Base-by-base conservation (phyloP, 352 stramenopile species). In the Hyaloperonospora brassicae region DNA sequence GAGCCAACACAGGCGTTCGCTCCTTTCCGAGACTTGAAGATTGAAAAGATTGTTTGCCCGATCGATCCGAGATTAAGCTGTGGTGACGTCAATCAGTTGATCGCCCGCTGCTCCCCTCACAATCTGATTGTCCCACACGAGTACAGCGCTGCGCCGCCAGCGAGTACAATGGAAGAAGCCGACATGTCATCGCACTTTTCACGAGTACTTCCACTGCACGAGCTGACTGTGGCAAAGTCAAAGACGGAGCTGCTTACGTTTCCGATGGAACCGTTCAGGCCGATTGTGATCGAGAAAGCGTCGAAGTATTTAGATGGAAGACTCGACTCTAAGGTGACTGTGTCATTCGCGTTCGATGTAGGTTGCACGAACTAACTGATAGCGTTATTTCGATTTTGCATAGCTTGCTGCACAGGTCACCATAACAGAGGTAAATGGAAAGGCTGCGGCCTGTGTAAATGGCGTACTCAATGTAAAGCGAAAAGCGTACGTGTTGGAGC, bases 281-380 rank as follows among this genome's bases (percentile, higher is more conserved):
- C 84, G 0, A 72, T 91, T 36, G 44, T 78, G 24, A 62, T 94
- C 1, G 78, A 87, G 39, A 87, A 87, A 46, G 48, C 75, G 4
- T 74, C 77, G 7, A 94, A 94, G 49, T 93, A 93, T 62, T 71
- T 94, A n/a, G 81, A 91, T 53, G 84, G 82, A 38, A 73, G 72
- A 43, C 70, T 94, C 6, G 76, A 91, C 43, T 73, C 80, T 1
- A 78, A 74, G 59, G 79, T 89, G 70, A 31, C 27, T 31, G 27
- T 31, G 27, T 7, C 27, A 7, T 31, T 31, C 7, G 7, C 27
- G 27, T 31, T 3, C 27, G 27, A 31, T 31, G 27, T 31, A 31
- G 27, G 3, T 31, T 31, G 3, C 27, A 31, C 7, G 27, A 31
- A 7, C 27, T 31, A 7, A 31, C 7, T 7, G 27, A 7, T 8